Conservation (phyloP, 1,284 basidiomycete species). For the Leccinum pseudoinsigne region DNA sequence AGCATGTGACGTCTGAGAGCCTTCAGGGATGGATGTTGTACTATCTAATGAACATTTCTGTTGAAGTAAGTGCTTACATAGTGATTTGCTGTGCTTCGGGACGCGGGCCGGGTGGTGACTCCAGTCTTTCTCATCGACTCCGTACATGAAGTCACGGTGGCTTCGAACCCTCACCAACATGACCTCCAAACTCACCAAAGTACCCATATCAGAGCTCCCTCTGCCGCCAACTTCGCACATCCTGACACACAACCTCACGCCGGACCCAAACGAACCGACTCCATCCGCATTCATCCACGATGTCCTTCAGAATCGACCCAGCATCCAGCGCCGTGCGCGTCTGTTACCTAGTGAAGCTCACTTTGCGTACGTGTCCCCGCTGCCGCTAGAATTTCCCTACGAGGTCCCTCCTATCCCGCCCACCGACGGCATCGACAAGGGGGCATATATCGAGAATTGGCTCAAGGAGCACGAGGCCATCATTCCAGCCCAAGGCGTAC, state of each 20-base stretch:
- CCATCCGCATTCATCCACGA: slow-evolving; percentile 50
- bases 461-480: slow-evolving; percentile 62
- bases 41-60: not conserved
- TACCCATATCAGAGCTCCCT: slow-evolving; percentile 64
- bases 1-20: not conserved
- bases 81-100: not conserved
- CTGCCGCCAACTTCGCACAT: slow-evolving; percentile 58
- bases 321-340: slow-evolving; percentile 72
- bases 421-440: slow-evolving; percentile 49
- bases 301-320: slow-evolving; percentile 55
- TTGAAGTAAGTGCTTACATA: not conserved
- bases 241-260: slow-evolving; percentile 68
- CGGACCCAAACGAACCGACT: slow-evolving; percentile 61
- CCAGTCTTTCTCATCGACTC: not conserved
- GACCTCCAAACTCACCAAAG: slow-evolving; percentile 25
- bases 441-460: slow-evolving; percentile 71
- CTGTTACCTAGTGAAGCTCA: slow-evolving; percentile 61
- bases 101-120: not conserved
- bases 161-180: slow-evolving; percentile 18
- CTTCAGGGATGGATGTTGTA: not conserved
- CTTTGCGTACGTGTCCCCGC: slow-evolving; percentile 83
- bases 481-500: slow-evolving; percentile 23
- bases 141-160: not conserved
- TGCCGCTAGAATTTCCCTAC: slow-evolving; percentile 87
- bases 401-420: slow-evolving; percentile 58